phyloP scores from a whole-genome alignment of 164 flowering plant species.

The Vitis rupestris region DNA sequence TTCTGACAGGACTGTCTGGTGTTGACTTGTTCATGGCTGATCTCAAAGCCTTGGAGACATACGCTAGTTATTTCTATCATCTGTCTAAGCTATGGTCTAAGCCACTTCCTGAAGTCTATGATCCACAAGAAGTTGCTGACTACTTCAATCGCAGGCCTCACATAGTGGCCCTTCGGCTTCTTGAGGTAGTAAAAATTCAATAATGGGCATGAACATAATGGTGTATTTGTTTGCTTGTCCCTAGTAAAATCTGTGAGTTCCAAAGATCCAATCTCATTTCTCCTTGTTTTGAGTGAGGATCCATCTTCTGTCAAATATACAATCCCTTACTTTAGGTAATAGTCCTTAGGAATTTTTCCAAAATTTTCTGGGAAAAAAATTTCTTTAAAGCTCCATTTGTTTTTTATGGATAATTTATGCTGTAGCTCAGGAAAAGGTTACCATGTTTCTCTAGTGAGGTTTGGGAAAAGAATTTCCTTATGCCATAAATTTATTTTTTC shows the following conservation, averaged over 20 bases:
- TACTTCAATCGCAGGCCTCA: conserved; percentile 91
- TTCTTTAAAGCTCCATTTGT: too few relatives aligned
- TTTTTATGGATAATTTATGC: too few relatives aligned
- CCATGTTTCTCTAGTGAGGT: too few relatives aligned
- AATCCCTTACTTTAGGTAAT: not conserved
- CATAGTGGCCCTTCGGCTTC: conserved; percentile 72
- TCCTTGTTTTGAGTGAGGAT: not conserved
- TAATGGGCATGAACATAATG: too few relatives aligned
- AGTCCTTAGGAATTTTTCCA: not conserved
- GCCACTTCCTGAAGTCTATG: conserved; percentile 94
- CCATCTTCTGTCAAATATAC: not conserved
- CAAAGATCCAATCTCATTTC: not conserved
- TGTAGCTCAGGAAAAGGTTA: too few relatives aligned
- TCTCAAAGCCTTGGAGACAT: conserved; percentile 79
- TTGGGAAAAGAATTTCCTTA: too few relatives aligned
- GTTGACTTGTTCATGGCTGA: conserved; percentile 85
- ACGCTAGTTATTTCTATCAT: conserved; percentile 52
- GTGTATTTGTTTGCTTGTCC: too few relatives aligned
- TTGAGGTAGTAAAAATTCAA: conserved; percentile 58
- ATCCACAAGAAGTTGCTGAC: conserved; percentile 61
- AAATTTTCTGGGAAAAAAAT: not conserved
- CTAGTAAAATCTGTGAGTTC: too few relatives aligned
- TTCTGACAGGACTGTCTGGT: conserved; percentile 68
- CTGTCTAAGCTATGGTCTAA: conserved; percentile 65
- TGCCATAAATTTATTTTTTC: too few relatives aligned